These are phyloP conservation scores for Strigomonas culicis DNA, from an alignment of 208 protist species.

Conservation along the genomic window DNA sequence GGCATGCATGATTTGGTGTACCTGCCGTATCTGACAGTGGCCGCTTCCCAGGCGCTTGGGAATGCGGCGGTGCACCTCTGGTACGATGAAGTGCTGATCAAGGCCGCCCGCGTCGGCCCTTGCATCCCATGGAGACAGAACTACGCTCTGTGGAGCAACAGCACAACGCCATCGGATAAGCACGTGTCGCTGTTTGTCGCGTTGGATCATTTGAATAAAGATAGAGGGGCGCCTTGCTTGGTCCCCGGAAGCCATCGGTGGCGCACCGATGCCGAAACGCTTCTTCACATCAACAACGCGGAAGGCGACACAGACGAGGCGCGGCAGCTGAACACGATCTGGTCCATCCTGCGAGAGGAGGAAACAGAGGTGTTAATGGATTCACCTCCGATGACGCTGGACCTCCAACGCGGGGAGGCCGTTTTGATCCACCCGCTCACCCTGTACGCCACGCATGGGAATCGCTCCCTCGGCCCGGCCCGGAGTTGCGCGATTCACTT, in stretches of 20 bases:
- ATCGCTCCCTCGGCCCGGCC: constrained; percentile 54
- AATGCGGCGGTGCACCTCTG: constrained; percentile 77
- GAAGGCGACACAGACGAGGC: constrained; percentile 63
- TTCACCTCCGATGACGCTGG: constrained; percentile 68
- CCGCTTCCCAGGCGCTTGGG: constrained; percentile 72
- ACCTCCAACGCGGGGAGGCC: constrained; percentile 71
- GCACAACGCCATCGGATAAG: constrained; percentile 40
- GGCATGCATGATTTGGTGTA: constrained; percentile 87
- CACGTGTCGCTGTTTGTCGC: constrained; percentile 74
- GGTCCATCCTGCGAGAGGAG: constrained; percentile 70
- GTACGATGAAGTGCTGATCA: constrained; percentile 87
- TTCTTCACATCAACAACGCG: not conserved
- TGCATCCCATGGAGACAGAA: constrained; percentile 86
- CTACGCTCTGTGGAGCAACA: constrained; percentile 80
- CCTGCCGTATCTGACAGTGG: constrained; percentile 72
- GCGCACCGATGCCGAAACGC: constrained; percentile 17
- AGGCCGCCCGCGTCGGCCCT: constrained; percentile 59
- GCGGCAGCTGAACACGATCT: constrained; percentile 83
- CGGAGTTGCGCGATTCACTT: constrained; percentile 75
- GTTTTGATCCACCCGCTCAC: constrained; percentile 78
- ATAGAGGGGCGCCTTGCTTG: constrained; percentile 77
- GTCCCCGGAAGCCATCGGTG: constrained; percentile 82
- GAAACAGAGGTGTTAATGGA: constrained; percentile 81
- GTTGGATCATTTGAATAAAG: constrained; percentile 79
- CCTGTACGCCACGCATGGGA: constrained; percentile 76